Conservation (phyloP, 1,139 yeast species). For the Nadsonia commutata region DNA sequence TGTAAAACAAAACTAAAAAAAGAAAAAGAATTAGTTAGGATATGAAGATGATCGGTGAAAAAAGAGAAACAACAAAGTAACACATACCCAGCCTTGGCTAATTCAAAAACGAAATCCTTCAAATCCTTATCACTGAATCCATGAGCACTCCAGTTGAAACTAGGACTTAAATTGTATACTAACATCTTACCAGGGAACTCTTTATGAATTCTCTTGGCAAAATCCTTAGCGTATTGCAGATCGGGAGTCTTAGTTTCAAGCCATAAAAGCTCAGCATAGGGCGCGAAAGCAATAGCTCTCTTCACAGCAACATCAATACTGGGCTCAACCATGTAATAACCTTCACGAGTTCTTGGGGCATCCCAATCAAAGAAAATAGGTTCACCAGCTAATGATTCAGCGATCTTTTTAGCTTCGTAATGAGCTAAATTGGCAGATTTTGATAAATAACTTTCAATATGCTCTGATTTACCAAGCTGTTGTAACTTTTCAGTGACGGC, state of each 20-base stretch:
- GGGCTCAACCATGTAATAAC: slow-evolving; percentile 34
- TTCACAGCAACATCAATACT: slow-evolving; percentile 41
- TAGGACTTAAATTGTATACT: slow-evolving; percentile 44
- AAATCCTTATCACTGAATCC: slow-evolving; percentile 35
- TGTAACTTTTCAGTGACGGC: slow-evolving; percentile 26
- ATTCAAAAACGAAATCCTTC: slow-evolving; percentile 36
- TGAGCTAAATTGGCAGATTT: slow-evolving; percentile 21
- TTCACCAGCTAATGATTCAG: slow-evolving; percentile 20
- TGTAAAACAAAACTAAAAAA: slow-evolving; percentile 40
- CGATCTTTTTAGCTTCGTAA: slow-evolving; percentile 23
- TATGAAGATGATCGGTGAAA: too few relatives aligned
- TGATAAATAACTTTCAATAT: slow-evolving; percentile 19
- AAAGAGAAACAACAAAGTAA: too few relatives aligned
- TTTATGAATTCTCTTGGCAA: slow-evolving; percentile 33
- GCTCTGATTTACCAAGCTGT: slow-evolving; percentile 22
- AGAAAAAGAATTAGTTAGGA: too few relatives aligned
- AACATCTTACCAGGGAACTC: slow-evolving; percentile 38
- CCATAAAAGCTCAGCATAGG: slow-evolving; percentile 45
- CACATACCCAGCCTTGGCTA: slow-evolving; percentile 41
- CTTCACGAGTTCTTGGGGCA: slow-evolving; percentile 43
- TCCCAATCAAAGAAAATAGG: slow-evolving; percentile 40
- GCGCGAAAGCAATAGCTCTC: slow-evolving; percentile 38
- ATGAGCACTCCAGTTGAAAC: slow-evolving; percentile 43
- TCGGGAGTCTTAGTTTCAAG: slow-evolving; percentile 44
- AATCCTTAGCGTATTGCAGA: slow-evolving; percentile 33